Evolutionary conservation across 169 alveolate species (phyloP).

Genomic region (Eimeria necatrix): DNA sequence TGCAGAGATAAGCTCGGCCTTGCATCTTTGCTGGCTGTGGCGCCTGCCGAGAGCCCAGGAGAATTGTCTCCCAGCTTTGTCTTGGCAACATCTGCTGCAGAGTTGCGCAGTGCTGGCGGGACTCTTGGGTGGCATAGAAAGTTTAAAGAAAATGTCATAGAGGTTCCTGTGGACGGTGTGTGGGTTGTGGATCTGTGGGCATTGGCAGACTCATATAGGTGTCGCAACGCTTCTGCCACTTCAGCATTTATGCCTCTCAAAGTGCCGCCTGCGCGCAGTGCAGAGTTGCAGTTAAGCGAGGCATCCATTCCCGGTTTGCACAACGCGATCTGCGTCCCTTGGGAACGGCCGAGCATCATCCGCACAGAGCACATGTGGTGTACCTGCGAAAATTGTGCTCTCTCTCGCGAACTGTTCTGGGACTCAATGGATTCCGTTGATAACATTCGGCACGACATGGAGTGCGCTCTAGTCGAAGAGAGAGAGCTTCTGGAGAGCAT

Average conservation of each 20-base stretch:
- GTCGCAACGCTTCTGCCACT: neutral
- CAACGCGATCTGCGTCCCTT: conserved; percentile 55
- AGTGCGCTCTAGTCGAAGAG: neutral
- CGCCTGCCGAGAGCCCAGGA: neutral
- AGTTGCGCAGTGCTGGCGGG: neutral
- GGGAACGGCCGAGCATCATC: conserved; percentile 63
- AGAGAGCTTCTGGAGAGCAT: neutral
- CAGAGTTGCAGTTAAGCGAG: neutral
- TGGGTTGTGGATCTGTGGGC: conserved; percentile 61
- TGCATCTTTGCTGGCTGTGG: conserved; percentile 52
- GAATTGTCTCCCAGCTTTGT: neutral
- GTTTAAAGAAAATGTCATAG: neutral
- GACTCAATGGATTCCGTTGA: neutral
- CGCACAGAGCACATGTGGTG: conserved; percentile 67
- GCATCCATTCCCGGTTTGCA: neutral
- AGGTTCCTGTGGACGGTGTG: conserved; percentile 69
- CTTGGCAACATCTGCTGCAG: conserved; percentile 13
- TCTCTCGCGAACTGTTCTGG: conserved; percentile 10
- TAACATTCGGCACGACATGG: neutral
- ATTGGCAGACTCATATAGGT: neutral
- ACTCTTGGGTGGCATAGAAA: neutral
- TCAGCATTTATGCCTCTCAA: neutral
- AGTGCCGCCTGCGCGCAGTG: neutral
- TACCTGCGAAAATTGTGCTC: neutral
- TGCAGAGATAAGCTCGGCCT: conserved; percentile 72